These are phyloP conservation scores for Chloris gayana DNA, from an alignment of 176 grass and related monocot species.

Conservation along the genomic window DNA sequence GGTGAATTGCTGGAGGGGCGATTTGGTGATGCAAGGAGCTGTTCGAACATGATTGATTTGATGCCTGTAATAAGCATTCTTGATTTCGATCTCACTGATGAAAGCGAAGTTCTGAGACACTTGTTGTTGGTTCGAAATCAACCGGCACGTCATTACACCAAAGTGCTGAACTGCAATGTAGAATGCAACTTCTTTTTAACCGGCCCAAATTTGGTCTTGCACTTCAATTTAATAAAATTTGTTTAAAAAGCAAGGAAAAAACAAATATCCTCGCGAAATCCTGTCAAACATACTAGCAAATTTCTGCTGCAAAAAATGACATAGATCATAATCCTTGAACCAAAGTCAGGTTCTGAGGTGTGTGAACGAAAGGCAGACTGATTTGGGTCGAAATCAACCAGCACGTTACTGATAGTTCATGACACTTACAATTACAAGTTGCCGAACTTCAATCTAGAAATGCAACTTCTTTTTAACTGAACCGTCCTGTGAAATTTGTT, in stretches of 20 bases:
- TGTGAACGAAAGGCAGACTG: not conserved
- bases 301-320: not conserved
- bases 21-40: not conserved
- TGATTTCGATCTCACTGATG: no score
- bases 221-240: no score
- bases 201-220: not conserved
- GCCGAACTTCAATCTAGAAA: not conserved
- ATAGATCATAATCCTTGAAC: not conserved
- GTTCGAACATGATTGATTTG: not conserved
- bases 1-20: constrained; percentile 25
- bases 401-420: not conserved
- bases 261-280: not conserved
- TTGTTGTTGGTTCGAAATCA: not conserved
- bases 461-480: not conserved
- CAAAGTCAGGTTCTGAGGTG: not conserved
- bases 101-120: not conserved
- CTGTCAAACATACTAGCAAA: not conserved
- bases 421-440: not conserved
- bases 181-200: not conserved
- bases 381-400: not conserved
- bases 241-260: no score
- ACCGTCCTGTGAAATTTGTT: not conserved
- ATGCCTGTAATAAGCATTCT: not conserved
- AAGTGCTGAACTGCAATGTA: not conserved
- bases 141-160: not conserved